Conservation (phyloP, 768 basidiomycete species). For the Phanerochaete sordida region DNA sequence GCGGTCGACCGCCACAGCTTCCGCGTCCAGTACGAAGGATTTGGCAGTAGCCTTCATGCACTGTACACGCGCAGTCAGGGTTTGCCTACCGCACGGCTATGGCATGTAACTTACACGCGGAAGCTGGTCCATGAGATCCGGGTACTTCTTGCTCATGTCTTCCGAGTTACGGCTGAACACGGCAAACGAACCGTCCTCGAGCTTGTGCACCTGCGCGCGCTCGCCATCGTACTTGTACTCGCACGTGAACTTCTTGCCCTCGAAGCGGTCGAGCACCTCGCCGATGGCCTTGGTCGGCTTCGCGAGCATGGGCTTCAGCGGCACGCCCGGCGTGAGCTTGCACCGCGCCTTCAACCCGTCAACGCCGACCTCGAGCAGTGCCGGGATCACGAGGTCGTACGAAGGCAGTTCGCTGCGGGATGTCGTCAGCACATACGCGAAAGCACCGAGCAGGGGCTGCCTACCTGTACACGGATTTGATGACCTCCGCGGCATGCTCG, state of each 20-base stretch:
- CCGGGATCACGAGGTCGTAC: constrained; percentile 91
- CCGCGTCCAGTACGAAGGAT: constrained; percentile 93
- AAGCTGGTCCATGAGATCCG: constrained; percentile 93
- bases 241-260: constrained; percentile 93
- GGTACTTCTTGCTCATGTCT: constrained; percentile 99
- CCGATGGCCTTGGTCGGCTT: constrained; percentile 99
- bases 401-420: constrained; percentile 78
- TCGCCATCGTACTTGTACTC: constrained; percentile 99
- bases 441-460: constrained; percentile 11
- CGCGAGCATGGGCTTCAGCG: constrained; percentile 97
- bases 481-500: constrained; percentile 69
- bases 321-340: constrained; percentile 93
- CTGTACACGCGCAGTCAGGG: constrained; percentile 36
- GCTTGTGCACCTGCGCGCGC: constrained; percentile 88
- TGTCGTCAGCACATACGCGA: neutral
- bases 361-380: constrained; percentile 77
- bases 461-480: constrained; percentile 94
- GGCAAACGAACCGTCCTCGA: constrained; percentile 78
- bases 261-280: constrained; percentile 95
- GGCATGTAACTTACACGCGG: constrained; percentile 54
- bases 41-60: constrained; percentile 80
- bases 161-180: constrained; percentile 98
- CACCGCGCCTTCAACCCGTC: constrained; percentile 66
- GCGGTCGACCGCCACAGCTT: constrained; percentile 94
- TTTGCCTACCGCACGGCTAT: neutral